These are phyloP conservation scores for Crassisporium funariophilum DNA, from an alignment of 768 basidiomycete species.

Conservation along the genomic window DNA sequence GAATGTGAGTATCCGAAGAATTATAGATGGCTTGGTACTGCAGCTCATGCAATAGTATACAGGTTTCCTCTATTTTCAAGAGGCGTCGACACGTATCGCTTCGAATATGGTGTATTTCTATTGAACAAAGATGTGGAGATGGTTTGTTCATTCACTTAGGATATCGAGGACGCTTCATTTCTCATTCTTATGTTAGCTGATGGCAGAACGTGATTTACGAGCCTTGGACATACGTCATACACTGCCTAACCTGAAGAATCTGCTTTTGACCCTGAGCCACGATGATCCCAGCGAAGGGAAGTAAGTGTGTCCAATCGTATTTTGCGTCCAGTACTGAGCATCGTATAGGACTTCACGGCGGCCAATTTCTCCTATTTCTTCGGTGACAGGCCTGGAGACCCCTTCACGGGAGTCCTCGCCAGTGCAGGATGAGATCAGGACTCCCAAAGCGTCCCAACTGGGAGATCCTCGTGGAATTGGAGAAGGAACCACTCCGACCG, in stretches of 20 bases:
- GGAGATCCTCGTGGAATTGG: slow-evolving; percentile 23
- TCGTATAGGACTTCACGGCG: slow-evolving; percentile 18
- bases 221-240: slow-evolving; percentile 95
- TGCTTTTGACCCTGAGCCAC: slow-evolving; percentile 82
- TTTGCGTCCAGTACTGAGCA: slow-evolving; percentile 18
- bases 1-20: slow-evolving; percentile 78
- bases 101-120: slow-evolving; percentile 96
- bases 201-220: slow-evolving; percentile 86
- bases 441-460: slow-evolving; percentile 38
- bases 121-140: slow-evolving; percentile 97
- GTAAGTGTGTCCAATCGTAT: slow-evolving; percentile 39
- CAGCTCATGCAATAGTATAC: slow-evolving; percentile 3
- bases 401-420: slow-evolving; percentile 22
- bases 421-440: slow-evolving; percentile 24
- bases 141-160: slow-evolving; percentile 44
- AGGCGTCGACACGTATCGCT: slow-evolving; percentile 95
- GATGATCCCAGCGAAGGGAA: slow-evolving; percentile 52
- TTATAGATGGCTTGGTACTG: background rate
- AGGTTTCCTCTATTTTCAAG: slow-evolving; percentile 96
- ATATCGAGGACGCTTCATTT: slow-evolving; percentile 2
- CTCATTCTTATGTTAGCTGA: slow-evolving; percentile 57
- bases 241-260: slow-evolving; percentile 93
- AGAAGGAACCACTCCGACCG: slow-evolving; percentile 44
- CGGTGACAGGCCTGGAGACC: slow-evolving; percentile 26
- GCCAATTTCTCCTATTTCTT: slow-evolving; percentile 28